Base-by-base conservation (phyloP, 2,329 filamentous ascomycete species). In the Pseudogymnoascus sp. region DNA sequence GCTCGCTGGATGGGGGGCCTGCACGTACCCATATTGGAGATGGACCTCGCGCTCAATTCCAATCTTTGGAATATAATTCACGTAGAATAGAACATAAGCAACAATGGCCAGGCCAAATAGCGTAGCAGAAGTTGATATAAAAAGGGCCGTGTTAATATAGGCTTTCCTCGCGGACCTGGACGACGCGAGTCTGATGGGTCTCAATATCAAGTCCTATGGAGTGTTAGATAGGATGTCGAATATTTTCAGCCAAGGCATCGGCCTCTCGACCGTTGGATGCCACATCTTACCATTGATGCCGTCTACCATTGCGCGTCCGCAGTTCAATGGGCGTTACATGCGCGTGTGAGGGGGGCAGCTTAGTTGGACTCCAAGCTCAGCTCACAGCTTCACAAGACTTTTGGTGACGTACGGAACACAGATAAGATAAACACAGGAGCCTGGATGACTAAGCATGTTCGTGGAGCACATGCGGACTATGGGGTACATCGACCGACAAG, bases 51-150 rank as follows among this genome's bases (percentile, higher is more conserved):
- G 79, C 65, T 81, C 77, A 65, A 89, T 79, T 62, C 85, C 83
- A 67, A 87, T 83, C 61, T 84, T 81, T 0, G 88, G 88, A 21
- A 91, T 83, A 75, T 86, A 89, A 65, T 80, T 82, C 74, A 82
- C 80, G 77, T 90, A 90, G 76, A 91, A 90, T 17, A 87, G 75
- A 37, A 79, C 77, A 72, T 90, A 90, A 35, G 86, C 85, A 40
- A 83, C 71, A 6, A 81, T 75, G 5, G 88, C 86, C 19, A 85
- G 73, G 38, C 77, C 79, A 46, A 88, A 75, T 60, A 90, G 80
- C 42, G 82, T 67, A 15, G 81, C 67, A 2, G 82, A 81, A 21
- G 85, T 79, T 60, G 70, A 68, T 46, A 68, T 59, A 42, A 76
- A 71, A 21, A 77, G 70, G 50, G 75, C 62, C 1, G 75, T 84